Base-by-base conservation (phyloP, 257 asterid species). In the Capsicum baccatum region DNA sequence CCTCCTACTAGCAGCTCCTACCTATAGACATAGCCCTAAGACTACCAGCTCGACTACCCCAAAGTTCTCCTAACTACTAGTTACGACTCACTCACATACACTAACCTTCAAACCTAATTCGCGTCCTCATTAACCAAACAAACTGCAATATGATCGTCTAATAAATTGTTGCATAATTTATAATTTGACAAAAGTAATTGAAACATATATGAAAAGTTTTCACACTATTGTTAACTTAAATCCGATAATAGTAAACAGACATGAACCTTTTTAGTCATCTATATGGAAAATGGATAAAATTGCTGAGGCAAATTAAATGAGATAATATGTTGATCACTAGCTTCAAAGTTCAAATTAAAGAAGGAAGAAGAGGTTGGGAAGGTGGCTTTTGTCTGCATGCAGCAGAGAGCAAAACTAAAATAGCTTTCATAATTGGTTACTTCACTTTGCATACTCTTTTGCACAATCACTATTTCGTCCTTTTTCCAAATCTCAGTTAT, bases 381-480 rank as follows among this genome's bases (percentile, higher is more conserved):
- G 55, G 7, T 42, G 55, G 10, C 3, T 69, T 39, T 17, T 59
- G 54, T 69, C 55, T 26, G n/a, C 55, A 39, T 26, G 33, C 33
- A 16, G 55, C 55, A 42, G 2, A 39, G 21, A 68, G 5, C 7
- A 39, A 68, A 68, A 39, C 8, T 68, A 39, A 68, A 68, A 68
- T 39, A 68, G 54, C 54, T 68, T 15, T 68, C 4, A 37, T 67
- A 66, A 66, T 66, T 67, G 76, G 76, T 37, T 67, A 67, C 76
- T 67, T 67, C 14, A 13, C 8, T 35, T 35, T 33, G 11, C 74
- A 13, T 67, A n/a, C 70, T 21, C 21, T 66, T 35, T 33, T 39
- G 73, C 74, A 67, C 19, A 14, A 26, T 2, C 12, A 64, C n/a
- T 11, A 64, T 33, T 2, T 33, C 47, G 50, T 67, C 74, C 12